Percentiles rank a stretch among this genome's conserved stretches.
Evolutionary conservation across 2,329 filamentous ascomycete genomes (phyloP).

Genomic region (Aureobasidium sp.): DNA sequence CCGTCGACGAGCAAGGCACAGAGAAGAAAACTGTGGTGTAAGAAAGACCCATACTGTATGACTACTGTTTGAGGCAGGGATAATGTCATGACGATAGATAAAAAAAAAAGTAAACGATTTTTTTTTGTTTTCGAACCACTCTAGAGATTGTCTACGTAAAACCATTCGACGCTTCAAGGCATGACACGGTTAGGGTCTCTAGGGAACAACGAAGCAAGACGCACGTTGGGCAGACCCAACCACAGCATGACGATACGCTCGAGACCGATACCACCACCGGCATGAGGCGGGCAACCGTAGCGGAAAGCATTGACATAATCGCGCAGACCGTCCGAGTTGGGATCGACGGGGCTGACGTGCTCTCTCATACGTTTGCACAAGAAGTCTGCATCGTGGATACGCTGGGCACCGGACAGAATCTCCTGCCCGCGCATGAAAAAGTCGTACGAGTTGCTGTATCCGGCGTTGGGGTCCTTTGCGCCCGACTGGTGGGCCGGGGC

Average conservation of each 20-base stretch:
- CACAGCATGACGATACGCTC: slow-evolving; percentile 63
- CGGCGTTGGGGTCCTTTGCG: slow-evolving; percentile 41
- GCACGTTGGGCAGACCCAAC: slow-evolving; percentile 57
- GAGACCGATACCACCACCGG: slow-evolving; percentile 57
- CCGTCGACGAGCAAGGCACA: not conserved
- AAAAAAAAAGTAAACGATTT: not conserved
- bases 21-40: not conserved
- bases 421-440: slow-evolving; percentile 67
- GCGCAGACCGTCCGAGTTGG: slow-evolving; percentile 51
- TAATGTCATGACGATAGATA: not conserved
- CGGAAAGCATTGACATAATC: slow-evolving; percentile 59
- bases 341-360: slow-evolving; percentile 51
- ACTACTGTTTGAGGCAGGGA: too few relatives aligned
- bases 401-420: slow-evolving; percentile 61
- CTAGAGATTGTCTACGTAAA: not conserved
- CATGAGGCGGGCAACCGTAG: slow-evolving; percentile 58
- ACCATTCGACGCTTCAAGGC: slow-evolving; percentile 34
- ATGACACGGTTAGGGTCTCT: slow-evolving; percentile 53
- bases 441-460: slow-evolving; percentile 58
- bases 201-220: slow-evolving; percentile 56
- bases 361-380: slow-evolving; percentile 52
- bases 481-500: slow-evolving; percentile 43
- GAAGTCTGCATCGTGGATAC: slow-evolving; percentile 56
- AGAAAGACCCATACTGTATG: too few relatives aligned
- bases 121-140: not conserved